Percentiles rank a stretch among this genome's conserved stretches.
Conservation (phyloP, 345 rosid species). For the Cardamine occulta region DNA sequence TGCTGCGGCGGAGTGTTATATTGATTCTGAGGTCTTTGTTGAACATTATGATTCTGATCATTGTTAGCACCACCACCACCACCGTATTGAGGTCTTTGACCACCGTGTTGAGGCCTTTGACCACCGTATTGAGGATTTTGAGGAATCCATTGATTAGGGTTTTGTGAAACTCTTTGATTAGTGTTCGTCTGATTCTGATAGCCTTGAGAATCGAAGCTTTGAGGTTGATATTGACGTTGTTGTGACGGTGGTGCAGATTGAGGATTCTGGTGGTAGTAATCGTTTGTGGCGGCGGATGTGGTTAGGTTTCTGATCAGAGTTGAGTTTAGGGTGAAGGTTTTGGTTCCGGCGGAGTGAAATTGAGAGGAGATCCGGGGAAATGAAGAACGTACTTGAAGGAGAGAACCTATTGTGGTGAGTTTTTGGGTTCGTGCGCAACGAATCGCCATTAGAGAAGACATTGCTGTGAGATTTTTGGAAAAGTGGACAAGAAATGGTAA, state of each 20-base stretch:
- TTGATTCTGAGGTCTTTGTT: conserved; percentile 32
- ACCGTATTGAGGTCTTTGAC: conserved; percentile 38
- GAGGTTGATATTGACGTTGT: conserved; percentile 34
- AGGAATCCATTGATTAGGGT: conserved; percentile 44
- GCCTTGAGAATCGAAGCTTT: conserved; percentile 45
- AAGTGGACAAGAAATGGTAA: conserved; percentile 14
- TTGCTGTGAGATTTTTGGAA: conserved; percentile 36
- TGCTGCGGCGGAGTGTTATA: conserved; percentile 20
- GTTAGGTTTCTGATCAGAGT: conserved; percentile 44
- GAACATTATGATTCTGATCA: conserved; percentile 39
- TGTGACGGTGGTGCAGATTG: conserved; percentile 22
- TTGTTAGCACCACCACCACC: conserved; percentile 15
- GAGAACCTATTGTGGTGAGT: conserved; percentile 31
- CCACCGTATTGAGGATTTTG: conserved; percentile 40
- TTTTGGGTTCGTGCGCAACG: conserved; percentile 45
- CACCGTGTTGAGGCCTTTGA: not conserved
- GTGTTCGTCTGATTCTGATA: conserved; percentile 39
- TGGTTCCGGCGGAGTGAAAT: conserved; percentile 3
- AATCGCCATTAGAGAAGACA: conserved; percentile 57
- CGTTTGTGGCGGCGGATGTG: conserved; percentile 50
- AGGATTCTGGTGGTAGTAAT: conserved; percentile 47
- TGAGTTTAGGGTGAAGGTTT: conserved; percentile 33
- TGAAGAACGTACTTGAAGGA: conserved; percentile 44
- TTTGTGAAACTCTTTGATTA: conserved; percentile 46
- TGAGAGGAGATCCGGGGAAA: conserved; percentile 32